Conservation (phyloP, 2,329 filamentous ascomycete genomes). For the Penicillium sp. region DNA sequence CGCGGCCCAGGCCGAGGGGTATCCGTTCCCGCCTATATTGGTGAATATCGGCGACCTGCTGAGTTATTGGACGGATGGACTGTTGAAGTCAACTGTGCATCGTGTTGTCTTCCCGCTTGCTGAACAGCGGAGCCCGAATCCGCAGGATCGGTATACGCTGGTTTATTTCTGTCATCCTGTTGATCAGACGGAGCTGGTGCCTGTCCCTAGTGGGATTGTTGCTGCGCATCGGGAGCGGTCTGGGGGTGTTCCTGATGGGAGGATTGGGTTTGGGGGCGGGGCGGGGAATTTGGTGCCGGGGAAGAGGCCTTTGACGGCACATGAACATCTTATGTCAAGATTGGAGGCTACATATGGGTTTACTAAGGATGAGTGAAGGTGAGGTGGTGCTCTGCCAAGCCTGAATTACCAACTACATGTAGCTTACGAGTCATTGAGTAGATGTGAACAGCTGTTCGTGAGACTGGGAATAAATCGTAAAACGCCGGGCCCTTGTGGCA, state of each 20-base stretch:
- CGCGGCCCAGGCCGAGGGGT: constrained; percentile 21
- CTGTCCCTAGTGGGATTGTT: constrained; percentile 48
- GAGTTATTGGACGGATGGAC: constrained; percentile 81
- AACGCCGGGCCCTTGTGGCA: constrained; percentile 21
- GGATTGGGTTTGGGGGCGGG: constrained; percentile 36
- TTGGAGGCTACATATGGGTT: constrained; percentile 52
- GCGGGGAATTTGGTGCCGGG: constrained; percentile 27
- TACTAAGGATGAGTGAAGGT: constrained; percentile 17
- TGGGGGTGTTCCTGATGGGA: constrained; percentile 18
- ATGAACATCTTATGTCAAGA: constrained; percentile 50
- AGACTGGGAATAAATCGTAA: constrained; percentile 15
- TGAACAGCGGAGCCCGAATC: constrained; percentile 31
- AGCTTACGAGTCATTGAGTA: not conserved
- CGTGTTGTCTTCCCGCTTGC: constrained; percentile 64
- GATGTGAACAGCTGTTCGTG: constrained; percentile 14
- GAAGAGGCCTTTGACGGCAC: constrained; percentile 46
- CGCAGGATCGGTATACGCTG: constrained; percentile 49
- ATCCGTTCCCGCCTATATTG: constrained; percentile 59
- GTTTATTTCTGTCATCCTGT: constrained; percentile 57
- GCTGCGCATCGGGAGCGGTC: constrained; percentile 29
- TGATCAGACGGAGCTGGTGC: constrained; percentile 47
- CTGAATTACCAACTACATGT: not conserved
- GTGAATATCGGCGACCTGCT: constrained; percentile 64
- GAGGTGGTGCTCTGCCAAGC: not conserved
- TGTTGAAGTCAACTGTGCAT: constrained; percentile 81